Conservation (phyloP, 2,329 filamentous ascomycete species). For the Aschersonia sp. region DNA sequence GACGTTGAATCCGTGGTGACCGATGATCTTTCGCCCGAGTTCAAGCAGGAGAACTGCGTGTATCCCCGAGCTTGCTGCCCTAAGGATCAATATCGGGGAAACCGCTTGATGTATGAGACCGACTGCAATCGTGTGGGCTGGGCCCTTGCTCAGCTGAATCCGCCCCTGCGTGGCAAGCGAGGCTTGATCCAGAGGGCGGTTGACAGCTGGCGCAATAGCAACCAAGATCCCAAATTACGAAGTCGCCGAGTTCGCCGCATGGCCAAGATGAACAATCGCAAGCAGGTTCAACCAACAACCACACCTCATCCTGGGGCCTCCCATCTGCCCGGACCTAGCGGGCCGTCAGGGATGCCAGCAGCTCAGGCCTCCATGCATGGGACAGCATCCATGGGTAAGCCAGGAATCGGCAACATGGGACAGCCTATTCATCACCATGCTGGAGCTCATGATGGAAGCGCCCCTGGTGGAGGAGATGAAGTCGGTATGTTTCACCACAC, state of each 20-base stretch:
- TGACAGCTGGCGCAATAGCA: conserved; percentile 98
- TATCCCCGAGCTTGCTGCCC: conserved; percentile 89
- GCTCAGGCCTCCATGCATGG: conserved; percentile 47
- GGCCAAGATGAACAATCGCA: conserved; percentile 89
- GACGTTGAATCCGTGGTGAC: conserved; percentile 95
- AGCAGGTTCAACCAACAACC: conserved; percentile 47
- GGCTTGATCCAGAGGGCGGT: conserved; percentile 94
- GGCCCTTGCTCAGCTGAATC: conserved; percentile 88
- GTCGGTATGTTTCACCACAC: conserved; percentile 92
- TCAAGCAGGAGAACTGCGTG: conserved; percentile 97
- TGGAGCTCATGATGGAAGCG: conserved; percentile 33
- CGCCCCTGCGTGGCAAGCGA: conserved; percentile 79
- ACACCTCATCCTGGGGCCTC: conserved; percentile 38
- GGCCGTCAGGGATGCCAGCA: conserved; percentile 49
- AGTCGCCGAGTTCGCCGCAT: conserved; percentile 86
- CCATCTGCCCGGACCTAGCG: conserved; percentile 55
- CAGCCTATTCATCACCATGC: conserved; percentile 49
- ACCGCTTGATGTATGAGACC: conserved; percentile 89
- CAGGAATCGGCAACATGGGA: conserved; percentile 53
- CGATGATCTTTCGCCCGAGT: conserved; percentile 69
- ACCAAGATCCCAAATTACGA: conserved; percentile 82
- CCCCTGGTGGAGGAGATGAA: conserved; percentile 60
- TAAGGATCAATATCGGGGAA: conserved; percentile 94
- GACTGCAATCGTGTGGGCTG: conserved; percentile 99
- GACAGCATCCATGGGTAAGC: conserved; percentile 45